A percentile compares a stretch with the other conserved stretches of the same genome.
These are phyloP conservation scores for Canavalia gladiata DNA, from an alignment of 306 rosid species.

Conservation along the genomic window DNA sequence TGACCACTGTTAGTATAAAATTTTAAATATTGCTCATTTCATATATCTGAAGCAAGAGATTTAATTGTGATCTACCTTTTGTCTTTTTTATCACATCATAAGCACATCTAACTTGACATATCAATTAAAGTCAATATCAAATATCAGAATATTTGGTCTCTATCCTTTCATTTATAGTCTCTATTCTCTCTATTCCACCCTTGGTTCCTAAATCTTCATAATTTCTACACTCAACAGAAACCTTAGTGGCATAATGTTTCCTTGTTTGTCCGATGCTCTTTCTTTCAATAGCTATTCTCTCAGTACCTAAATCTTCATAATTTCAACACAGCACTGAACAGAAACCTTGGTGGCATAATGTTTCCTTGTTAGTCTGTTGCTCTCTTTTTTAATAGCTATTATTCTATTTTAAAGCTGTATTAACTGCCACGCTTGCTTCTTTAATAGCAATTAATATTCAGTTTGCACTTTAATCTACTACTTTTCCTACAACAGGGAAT, in stretches of 20 bases:
- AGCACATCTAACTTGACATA: no score
- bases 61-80: background rate
- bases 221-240: conserved; percentile 4
- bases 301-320: no score
- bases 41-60: conserved; percentile 23
- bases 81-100: background rate
- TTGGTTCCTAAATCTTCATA: background rate
- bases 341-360: conserved; percentile 20
- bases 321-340: background rate
- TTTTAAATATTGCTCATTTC: background rate
- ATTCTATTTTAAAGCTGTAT: conserved; percentile 20
- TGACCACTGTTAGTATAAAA: background rate
- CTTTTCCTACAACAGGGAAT: conserved; percentile 74
- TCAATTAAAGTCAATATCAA: no score
- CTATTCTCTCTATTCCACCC: no score
- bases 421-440: conserved; percentile 1
- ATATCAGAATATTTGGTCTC: no score
- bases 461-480: background rate
- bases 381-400: background rate
- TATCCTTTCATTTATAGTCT: no score
- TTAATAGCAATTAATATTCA: conserved; percentile 5
- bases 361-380: conserved; percentile 30
- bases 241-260: conserved; percentile 20
- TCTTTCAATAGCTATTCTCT: background rate
- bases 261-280: conserved; percentile 12